These are phyloP conservation scores for Calcarisporium arbuscula DNA, from an alignment of 2,329 filamentous ascomycete species.

Conservation along the genomic window DNA sequence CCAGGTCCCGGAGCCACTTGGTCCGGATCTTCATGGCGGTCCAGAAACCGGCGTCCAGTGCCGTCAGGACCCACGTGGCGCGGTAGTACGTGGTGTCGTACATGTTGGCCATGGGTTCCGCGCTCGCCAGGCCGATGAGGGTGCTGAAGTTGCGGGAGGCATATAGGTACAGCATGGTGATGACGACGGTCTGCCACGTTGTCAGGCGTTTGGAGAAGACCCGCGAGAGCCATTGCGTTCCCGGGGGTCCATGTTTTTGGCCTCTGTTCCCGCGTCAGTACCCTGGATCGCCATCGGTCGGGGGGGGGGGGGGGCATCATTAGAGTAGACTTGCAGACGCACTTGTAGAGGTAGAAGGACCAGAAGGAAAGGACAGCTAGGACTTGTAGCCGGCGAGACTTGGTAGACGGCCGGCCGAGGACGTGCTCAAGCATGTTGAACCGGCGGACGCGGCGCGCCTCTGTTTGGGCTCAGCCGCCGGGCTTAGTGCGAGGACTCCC, in stretches of 20 bases:
- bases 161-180: constrained; percentile 88
- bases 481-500: too few species aligned
- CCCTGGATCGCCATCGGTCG: too few species aligned
- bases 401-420: constrained; percentile 80
- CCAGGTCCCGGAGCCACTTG: constrained; percentile 75
- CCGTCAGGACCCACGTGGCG: constrained; percentile 94
- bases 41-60: constrained; percentile 95
- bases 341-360: constrained; percentile 77
- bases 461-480: too few species aligned
- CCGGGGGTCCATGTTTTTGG: constrained; percentile 80
- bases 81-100: constrained; percentile 91
- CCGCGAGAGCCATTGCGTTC: constrained; percentile 63
- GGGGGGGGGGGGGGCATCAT: too few species aligned
- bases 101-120: constrained; percentile 88
- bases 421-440: constrained; percentile 77
- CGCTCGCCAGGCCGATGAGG: constrained; percentile 81
- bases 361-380: constrained; percentile 87
- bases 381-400: constrained; percentile 89
- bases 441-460: too few species aligned
- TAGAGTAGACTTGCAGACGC: constrained; percentile 17
- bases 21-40: constrained; percentile 85
- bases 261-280: too few species aligned
- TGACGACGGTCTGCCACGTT: constrained; percentile 80
- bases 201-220: constrained; percentile 67
- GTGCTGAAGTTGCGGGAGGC: constrained; percentile 89